These are phyloP conservation scores for Cucurbita argyrosperma DNA, from an alignment of 306 rosid genomes.

Conservation along the genomic window DNA sequence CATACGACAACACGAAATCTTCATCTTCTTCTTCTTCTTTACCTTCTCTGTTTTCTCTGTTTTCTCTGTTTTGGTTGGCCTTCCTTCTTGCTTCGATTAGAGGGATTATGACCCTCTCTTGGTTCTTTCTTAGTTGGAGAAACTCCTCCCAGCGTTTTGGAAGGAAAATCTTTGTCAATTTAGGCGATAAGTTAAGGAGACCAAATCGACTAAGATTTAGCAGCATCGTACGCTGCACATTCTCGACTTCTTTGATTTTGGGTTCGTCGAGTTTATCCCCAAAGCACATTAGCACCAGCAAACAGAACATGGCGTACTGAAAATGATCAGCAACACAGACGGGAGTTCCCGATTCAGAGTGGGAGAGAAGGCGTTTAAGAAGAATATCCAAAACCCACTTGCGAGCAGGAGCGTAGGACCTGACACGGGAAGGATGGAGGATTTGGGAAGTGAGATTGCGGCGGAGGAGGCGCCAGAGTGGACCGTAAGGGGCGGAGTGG, in stretches of 20 bases:
- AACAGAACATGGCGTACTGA: conserved; percentile 3
- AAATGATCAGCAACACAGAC: background rate
- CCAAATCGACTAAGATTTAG: background rate
- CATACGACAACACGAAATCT: background rate
- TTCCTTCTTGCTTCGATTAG: background rate
- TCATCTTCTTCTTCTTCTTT: background rate
- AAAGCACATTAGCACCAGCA: conserved; percentile 2
- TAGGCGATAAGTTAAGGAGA: background rate
- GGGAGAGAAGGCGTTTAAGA: background rate
- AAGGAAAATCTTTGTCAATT: background rate
- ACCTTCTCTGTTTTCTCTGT: background rate
- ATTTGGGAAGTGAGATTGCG: background rate
- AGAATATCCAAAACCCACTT: conserved; percentile 7
- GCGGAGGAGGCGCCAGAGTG: background rate
- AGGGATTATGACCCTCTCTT: background rate
- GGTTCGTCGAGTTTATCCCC: background rate
- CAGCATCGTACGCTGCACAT: background rate
- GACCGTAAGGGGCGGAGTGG: background rate
- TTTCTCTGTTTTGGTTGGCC: background rate
- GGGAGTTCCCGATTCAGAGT: background rate
- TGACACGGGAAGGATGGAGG: background rate
- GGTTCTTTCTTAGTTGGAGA: background rate
- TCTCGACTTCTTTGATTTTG: background rate
- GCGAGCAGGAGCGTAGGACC: background rate
- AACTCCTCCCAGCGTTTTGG: background rate